phyloP scores from a whole-genome alignment of 2,329 filamentous ascomycete genomes.

The Botrytis galanthina region DNA sequence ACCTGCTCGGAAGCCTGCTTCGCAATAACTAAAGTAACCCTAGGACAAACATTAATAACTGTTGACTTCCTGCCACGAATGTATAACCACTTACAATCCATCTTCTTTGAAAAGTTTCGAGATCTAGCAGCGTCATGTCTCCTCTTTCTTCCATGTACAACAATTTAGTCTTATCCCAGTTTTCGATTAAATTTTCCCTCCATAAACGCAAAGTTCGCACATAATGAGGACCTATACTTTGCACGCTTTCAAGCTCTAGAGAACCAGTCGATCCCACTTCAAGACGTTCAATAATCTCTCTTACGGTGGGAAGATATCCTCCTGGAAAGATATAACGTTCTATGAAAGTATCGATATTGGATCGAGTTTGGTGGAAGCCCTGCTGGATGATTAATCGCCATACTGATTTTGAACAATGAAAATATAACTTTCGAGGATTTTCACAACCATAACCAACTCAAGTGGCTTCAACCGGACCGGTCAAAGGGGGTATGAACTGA shows the following conservation, averaged over 20 bases:
- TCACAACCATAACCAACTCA: background rate
- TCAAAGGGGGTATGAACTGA: background rate
- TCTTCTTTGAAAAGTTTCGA: slow-evolving; percentile 61
- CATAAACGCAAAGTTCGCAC: slow-evolving; percentile 63
- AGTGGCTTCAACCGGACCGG: background rate
- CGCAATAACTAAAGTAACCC: slow-evolving; percentile 24
- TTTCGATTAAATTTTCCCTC: slow-evolving; percentile 62
- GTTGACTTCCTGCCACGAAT: background rate
- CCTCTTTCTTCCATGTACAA: slow-evolving; percentile 53
- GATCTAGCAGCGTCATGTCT: slow-evolving; percentile 40
- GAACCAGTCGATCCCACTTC: slow-evolving; percentile 55
- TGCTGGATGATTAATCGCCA: background rate
- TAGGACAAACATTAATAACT: background rate
- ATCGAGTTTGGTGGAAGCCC: slow-evolving; percentile 20
- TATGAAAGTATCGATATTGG: slow-evolving; percentile 51
- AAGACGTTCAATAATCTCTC: slow-evolving; percentile 55
- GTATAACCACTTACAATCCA: slow-evolving; percentile 54
- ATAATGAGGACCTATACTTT: slow-evolving; percentile 72
- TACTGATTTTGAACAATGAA: background rate
- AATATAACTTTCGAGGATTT: background rate
- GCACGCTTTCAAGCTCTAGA: slow-evolving; percentile 61
- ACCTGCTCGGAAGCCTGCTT: slow-evolving; percentile 49
- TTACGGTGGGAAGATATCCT: slow-evolving; percentile 61
- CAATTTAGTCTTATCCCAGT: slow-evolving; percentile 56
- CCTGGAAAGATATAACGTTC: slow-evolving; percentile 73